Evolutionary conservation across 257 asterid genomes (phyloP).

Genomic region (Solanum pennellii): DNA sequence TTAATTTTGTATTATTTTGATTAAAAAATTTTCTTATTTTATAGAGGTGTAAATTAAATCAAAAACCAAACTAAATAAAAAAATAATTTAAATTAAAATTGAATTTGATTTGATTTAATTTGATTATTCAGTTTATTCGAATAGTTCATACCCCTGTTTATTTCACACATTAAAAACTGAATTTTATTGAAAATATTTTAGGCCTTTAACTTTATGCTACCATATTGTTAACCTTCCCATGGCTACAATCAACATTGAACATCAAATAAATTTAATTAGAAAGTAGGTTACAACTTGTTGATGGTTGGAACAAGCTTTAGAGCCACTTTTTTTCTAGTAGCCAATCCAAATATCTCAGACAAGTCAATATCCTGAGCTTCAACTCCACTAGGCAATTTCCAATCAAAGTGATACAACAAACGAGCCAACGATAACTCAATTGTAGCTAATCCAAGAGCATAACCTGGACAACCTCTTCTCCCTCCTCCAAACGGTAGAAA

Average conservation of each 20-base stretch:
- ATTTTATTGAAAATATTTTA: neutral
- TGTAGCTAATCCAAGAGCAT: constrained; percentile 21
- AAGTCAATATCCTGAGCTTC: constrained; percentile 8
- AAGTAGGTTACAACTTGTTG: neutral
- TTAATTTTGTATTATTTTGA: too few relatives aligned
- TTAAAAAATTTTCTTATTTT: too few relatives aligned
- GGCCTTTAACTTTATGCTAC: neutral
- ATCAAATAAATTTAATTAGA: neutral
- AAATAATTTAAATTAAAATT: too few relatives aligned
- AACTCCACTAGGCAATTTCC: constrained; percentile 17
- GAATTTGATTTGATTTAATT: too few relatives aligned
- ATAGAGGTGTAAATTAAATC: too few relatives aligned
- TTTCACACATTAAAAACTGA: neutral
- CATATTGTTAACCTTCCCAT: neutral
- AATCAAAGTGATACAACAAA: constrained; percentile 16
- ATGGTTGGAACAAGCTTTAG: constrained; percentile 17
- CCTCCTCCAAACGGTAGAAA: constrained; percentile 31
- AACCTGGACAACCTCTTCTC: constrained; percentile 34
- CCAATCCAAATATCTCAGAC: constrained; percentile 21
- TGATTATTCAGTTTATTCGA: too few relatives aligned
- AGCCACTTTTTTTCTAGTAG: constrained; percentile 15
- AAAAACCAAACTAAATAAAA: too few relatives aligned
- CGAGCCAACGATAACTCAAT: constrained; percentile 19
- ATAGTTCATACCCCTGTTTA: too few relatives aligned
- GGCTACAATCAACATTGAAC: neutral